Evolutionary conservation across 306 rosid species (phyloP).

Genomic region (Purshia tridentata): DNA sequence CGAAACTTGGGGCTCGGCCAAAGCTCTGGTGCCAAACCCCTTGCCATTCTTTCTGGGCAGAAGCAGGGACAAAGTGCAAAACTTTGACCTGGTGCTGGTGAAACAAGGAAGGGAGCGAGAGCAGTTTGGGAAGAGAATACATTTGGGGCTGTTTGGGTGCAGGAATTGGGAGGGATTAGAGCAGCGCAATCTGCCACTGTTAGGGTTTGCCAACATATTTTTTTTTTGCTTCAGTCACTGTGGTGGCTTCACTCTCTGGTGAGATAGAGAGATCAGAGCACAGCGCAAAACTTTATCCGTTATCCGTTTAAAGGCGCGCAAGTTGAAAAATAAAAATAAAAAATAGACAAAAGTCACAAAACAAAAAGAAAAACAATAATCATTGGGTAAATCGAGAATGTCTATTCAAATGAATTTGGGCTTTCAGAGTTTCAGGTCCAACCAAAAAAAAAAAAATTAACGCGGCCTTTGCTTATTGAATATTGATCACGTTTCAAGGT

Average conservation of each 20-base stretch:
- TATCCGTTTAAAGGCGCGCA: conserved; percentile 1
- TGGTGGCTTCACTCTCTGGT: background rate
- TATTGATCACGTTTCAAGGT: too few species aligned
- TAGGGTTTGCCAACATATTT: conserved; percentile 18
- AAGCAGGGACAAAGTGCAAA: conserved; percentile 28
- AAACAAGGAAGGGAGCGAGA: conserved; percentile 24
- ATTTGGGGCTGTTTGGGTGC: conserved; percentile 7
- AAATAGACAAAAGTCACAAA: too few species aligned
- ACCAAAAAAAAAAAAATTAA: too few species aligned
- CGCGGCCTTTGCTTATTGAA: too few species aligned
- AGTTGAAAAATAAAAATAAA: background rate
- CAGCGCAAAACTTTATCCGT: conserved; percentile 5
- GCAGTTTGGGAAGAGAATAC: conserved; percentile 23
- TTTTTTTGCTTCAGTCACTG: background rate
- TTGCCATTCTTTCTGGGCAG: conserved; percentile 19
- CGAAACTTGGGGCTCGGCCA: conserved; percentile 25
- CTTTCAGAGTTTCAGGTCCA: too few species aligned
- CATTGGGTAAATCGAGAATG: too few species aligned
- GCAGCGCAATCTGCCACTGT: conserved; percentile 9
- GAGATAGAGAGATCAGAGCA: background rate
- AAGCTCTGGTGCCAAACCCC: conserved; percentile 37
- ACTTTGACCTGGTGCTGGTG: conserved; percentile 25
- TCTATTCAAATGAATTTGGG: too few species aligned
- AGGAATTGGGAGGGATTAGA: conserved; percentile 1
- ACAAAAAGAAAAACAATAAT: too few species aligned